These are phyloP conservation scores for Candida smagusa DNA, from an alignment of 1,139 yeast species.

Conservation along the genomic window DNA sequence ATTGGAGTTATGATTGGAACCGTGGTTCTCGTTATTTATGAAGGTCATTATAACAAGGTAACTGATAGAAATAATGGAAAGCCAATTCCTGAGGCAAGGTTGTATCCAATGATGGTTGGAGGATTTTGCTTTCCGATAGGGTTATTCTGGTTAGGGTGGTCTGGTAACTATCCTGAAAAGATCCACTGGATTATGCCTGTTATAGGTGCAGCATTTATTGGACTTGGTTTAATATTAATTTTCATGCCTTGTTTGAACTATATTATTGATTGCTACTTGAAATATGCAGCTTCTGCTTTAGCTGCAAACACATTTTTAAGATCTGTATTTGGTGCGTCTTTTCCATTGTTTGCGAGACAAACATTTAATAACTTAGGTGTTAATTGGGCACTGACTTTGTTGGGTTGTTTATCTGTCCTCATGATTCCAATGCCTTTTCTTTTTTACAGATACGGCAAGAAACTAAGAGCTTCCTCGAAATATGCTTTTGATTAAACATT, in stretches of 20 bases:
- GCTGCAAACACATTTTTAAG: conserved; percentile 82
- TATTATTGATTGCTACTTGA: conserved; percentile 72
- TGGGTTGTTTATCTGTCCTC: conserved; percentile 63
- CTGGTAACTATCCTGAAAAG: conserved; percentile 64
- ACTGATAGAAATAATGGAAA: conserved; percentile 51
- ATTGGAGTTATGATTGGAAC: conserved; percentile 65
- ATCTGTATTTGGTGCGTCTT: conserved; percentile 53
- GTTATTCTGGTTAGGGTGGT: conserved; percentile 81
- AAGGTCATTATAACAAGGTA: conserved; percentile 24
- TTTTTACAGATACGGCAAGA: conserved; percentile 63
- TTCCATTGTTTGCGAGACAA: conserved; percentile 51
- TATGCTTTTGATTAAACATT: conserved; percentile 46
- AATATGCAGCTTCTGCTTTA: conserved; percentile 84
- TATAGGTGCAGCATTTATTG: conserved; percentile 65
- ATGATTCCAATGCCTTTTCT: conserved; percentile 74
- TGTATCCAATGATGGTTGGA: conserved; percentile 71
- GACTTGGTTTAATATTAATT: conserved; percentile 70
- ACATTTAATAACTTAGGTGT: conserved; percentile 74
- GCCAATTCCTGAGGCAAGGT: conserved; percentile 75
- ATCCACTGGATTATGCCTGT: conserved; percentile 87
- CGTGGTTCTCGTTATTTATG: conserved; percentile 24
- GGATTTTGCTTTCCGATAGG: conserved; percentile 71
- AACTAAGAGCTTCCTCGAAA: conserved; percentile 58
- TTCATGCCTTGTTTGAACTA: conserved; percentile 78
- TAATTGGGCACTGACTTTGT: conserved; percentile 79